These are phyloP conservation scores for Boletus rubescentipes DNA, from an alignment of 768 basidiomycete genomes.

Conservation along the genomic window DNA sequence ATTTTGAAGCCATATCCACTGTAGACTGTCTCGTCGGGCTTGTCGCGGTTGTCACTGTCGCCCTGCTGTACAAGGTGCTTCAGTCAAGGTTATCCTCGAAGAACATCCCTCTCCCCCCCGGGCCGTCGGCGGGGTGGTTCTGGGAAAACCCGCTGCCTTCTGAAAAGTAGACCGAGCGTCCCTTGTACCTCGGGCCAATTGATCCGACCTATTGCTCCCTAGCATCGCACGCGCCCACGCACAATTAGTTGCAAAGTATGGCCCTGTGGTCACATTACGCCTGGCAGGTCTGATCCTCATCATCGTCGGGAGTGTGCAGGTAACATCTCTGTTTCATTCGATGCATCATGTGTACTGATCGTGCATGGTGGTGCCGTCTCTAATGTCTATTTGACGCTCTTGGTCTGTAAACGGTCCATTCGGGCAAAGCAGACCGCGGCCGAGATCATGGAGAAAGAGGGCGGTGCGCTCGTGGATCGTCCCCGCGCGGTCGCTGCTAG, in stretches of 20 bases:
- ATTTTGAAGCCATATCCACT: neutral
- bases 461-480: constrained; percentile 47
- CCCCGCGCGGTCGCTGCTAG: constrained; percentile 52
- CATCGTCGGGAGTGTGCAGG: constrained; percentile 23
- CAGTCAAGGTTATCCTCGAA: neutral
- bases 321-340: neutral
- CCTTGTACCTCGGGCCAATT: neutral
- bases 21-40: constrained; percentile 1
- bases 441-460: constrained; percentile 62
- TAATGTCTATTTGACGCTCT: neutral
- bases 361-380: no score
- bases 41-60: neutral
- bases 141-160: constrained; percentile 22
- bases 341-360: neutral
- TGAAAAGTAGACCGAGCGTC: constrained; percentile 13
- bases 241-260: constrained; percentile 55
- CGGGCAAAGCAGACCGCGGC: constrained; percentile 42
- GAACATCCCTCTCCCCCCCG: constrained; percentile 26
- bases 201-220: neutral
- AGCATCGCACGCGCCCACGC: constrained; percentile 37
- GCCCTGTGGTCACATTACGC: constrained; percentile 53
- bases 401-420: neutral
- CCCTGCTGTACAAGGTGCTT: constrained; percentile 3
- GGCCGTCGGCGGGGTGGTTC: constrained; percentile 26
- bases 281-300: constrained; percentile 37